These are phyloP conservation scores for Anthracocystis panici-leucophaei DNA, from an alignment of 1,284 basidiomycete genomes.

Conservation along the genomic window DNA sequence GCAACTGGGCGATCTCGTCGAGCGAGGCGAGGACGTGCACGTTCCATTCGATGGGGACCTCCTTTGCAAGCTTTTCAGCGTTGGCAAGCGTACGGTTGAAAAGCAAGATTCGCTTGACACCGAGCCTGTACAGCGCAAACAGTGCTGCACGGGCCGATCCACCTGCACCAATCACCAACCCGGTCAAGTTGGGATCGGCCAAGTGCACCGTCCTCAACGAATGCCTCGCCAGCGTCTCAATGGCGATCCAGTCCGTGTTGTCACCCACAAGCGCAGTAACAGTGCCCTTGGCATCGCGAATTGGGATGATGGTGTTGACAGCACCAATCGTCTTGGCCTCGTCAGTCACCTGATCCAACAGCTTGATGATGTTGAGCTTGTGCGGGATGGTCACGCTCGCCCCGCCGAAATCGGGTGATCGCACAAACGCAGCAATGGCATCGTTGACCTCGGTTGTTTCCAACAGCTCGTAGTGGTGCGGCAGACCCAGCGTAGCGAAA, in stretches of 20 bases:
- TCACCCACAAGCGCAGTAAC: conserved; percentile 55
- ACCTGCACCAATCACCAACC: conserved; percentile 67
- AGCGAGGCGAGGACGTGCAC: conserved; percentile 55
- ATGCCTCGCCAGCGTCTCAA: conserved; percentile 42
- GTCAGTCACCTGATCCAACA: conserved; percentile 61
- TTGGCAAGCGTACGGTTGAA: conserved; percentile 66
- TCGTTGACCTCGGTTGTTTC: conserved; percentile 80
- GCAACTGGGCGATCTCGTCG: conserved; percentile 23
- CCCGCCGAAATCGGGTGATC: conserved; percentile 84
- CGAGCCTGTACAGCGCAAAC: conserved; percentile 65
- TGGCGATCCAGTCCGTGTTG: conserved; percentile 69
- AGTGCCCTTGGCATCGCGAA: conserved; percentile 24
- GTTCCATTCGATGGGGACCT: conserved; percentile 62
- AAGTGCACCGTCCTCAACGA: conserved; percentile 47
- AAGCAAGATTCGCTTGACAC: conserved; percentile 60
- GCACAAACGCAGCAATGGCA: conserved; percentile 77
- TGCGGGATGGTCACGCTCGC: conserved; percentile 82
- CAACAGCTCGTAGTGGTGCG: conserved; percentile 74
- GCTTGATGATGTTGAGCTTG: conserved; percentile 62
- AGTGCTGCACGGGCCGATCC: conserved; percentile 67
- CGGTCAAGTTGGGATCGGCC: conserved; percentile 41
- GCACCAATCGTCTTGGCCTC: conserved; percentile 66
- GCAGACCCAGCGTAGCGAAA: conserved; percentile 83
- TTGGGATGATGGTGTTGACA: conserved; percentile 66
- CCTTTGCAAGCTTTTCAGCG: conserved; percentile 51